Evolutionary conservation across 1,284 basidiomycete genomes (phyloP), one percentile per base, ranked within the genome.

Genomic region (Exobasidium cylindrosporum): DNA sequence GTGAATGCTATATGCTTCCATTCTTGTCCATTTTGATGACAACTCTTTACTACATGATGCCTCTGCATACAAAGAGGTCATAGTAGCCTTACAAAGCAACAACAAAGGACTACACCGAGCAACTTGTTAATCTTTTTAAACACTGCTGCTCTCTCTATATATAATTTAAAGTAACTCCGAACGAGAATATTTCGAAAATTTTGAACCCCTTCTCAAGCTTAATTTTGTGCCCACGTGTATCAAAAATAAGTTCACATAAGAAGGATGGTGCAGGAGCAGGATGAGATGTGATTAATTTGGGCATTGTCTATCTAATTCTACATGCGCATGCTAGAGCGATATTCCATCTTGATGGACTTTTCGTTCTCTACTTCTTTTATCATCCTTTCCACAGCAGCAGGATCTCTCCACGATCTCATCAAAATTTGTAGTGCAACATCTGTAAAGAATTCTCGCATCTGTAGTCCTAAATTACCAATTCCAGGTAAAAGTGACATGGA

Each of bases 401-500:
- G 47, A 50, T 50, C 47, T 24, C 47, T 50, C 47, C 47, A 50
- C 26, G 47, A 50, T 24, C 47, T 21, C n/a, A 50, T 28, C n/a
- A 50, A 28, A 3, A 50, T 4, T 50, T 50, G 47, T 14, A 50
- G 13, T 13, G 47, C 47, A 13, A 50, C 4, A 50, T 28, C 26
- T 13, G 21, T 24, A 28, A 50, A 4, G 21, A 24, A 50, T 5
- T 50, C 47, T 28, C 47, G 17, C 21, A 50, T 5, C 13, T 50
- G 47, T 4, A 6, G 26, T 4, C 47, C 47, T 24, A 50, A 23
- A 50, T 50, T 50, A 4, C 21, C 47, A 14, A 50, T 13, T 24
- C 5, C 4, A 24, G 47, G 47, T 13, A 50, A 28, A 24, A 28
- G n/a, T 21, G 47, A 50, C 23, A 63, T 60, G 32, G 65, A 47